phyloP scores from a whole-genome alignment of 176 grass and related monocot genomes.

The Metroxylon sagu region DNA sequence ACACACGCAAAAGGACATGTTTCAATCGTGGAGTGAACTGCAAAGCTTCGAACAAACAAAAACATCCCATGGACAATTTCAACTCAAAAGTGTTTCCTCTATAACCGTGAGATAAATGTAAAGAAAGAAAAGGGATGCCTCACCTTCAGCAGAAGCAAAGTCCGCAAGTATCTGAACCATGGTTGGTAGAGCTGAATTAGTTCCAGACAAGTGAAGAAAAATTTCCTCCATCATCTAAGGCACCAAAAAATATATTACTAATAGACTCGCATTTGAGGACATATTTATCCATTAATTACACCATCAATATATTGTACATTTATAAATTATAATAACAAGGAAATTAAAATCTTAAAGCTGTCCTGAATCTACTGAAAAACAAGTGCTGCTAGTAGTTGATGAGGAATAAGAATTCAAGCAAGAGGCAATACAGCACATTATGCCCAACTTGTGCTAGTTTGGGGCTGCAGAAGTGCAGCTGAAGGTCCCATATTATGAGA shows the following conservation, averaged over 20 bases:
- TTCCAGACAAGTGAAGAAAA: slow-evolving; percentile 91
- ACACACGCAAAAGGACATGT: slow-evolving; percentile 85
- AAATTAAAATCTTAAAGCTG: not conserved
- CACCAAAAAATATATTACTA: not conserved
- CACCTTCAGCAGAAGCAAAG: slow-evolving; percentile 81
- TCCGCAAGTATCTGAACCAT: slow-evolving; percentile 98
- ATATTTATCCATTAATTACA: too few relatives aligned
- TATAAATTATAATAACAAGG: slow-evolving; percentile 1
- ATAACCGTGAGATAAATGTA: slow-evolving; percentile 3
- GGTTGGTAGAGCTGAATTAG: slow-evolving; percentile 78
- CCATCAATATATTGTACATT: too few relatives aligned
- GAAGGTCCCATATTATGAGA: too few relatives aligned
- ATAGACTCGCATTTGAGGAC: too few relatives aligned
- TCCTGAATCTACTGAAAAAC: too few relatives aligned
- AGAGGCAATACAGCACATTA: too few relatives aligned
- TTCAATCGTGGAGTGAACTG: slow-evolving; percentile 90
- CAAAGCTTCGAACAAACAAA: slow-evolving; percentile 62
- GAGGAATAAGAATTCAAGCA: too few relatives aligned
- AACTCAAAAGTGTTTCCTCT: too few relatives aligned
- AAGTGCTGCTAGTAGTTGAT: too few relatives aligned
- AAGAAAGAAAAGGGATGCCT: slow-evolving; percentile 26
- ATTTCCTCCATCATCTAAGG: slow-evolving; percentile 89
- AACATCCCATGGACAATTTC: not conserved
- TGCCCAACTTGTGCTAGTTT: too few relatives aligned
- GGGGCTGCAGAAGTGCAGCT: too few relatives aligned